These are phyloP conservation scores for Ampelomyces quisqualis DNA, from an alignment of 2,329 filamentous ascomycete genomes.

Conservation along the genomic window DNA sequence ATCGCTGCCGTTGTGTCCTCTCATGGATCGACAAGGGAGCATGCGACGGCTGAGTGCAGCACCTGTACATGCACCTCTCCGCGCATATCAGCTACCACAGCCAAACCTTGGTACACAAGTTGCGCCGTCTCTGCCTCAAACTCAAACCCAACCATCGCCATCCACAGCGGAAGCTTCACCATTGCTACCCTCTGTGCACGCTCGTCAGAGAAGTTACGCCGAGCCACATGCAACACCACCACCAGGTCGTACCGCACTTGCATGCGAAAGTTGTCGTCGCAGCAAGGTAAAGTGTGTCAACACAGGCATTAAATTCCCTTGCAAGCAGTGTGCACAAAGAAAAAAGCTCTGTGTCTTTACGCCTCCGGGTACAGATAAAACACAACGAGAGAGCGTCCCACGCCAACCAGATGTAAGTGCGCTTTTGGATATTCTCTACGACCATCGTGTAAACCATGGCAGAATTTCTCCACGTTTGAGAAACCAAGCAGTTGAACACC, in stretches of 20 bases:
- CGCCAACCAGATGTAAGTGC: slow-evolving; percentile 27
- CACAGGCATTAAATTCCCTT: slow-evolving; percentile 68
- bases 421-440: neutral
- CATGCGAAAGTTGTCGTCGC: slow-evolving; percentile 69
- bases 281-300: slow-evolving; percentile 90
- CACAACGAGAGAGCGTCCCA: slow-evolving; percentile 43
- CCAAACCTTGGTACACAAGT: no score
- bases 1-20: no score
- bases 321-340: slow-evolving; percentile 71
- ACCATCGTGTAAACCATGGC: neutral
- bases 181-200: slow-evolving; percentile 26
- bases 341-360: slow-evolving; percentile 70
- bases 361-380: slow-evolving; percentile 9
- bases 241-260: no score
- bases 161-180: slow-evolving; percentile 35
- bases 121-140: no score
- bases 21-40: slow-evolving; percentile 26
- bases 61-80: slow-evolving; percentile 14
- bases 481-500: neutral
- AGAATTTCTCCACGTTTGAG: neutral
- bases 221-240: slow-evolving; percentile 21
- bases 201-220: slow-evolving; percentile 20
- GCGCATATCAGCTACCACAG: slow-evolving; percentile 16
- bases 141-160: slow-evolving; percentile 27
- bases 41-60: slow-evolving; percentile 25